A percentile compares a stretch with the other conserved stretches of the same genome.
Evolutionary conservation across 148 eudicot genomes (phyloP).

Genomic region (Chenopodium quinoa): DNA sequence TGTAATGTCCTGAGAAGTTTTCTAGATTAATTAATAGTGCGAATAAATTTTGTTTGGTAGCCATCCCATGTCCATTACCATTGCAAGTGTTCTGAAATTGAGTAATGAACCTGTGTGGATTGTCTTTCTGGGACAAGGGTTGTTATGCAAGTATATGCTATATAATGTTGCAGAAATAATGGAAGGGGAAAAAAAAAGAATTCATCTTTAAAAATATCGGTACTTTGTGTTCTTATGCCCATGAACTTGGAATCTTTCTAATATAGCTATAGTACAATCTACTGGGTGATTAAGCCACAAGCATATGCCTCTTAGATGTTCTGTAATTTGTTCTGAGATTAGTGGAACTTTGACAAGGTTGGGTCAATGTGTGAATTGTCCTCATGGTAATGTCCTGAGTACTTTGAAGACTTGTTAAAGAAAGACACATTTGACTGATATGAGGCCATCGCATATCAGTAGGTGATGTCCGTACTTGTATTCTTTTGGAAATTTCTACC

Average conservation of each 20-base stretch:
- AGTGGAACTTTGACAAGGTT: neutral
- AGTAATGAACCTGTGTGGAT: neutral
- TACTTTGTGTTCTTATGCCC: neutral
- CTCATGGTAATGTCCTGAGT: neutral
- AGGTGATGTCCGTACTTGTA: neutral
- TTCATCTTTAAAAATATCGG: neutral
- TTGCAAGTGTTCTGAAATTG: too few species aligned
- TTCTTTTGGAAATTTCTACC: neutral
- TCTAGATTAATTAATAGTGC: too few species aligned
- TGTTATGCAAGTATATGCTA: neutral
- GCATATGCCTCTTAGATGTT: neutral
- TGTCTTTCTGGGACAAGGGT: neutral
- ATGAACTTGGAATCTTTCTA: neutral
- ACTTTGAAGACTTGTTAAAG: neutral
- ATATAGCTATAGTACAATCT: neutral
- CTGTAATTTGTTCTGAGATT: neutral
- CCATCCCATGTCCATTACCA: too few species aligned
- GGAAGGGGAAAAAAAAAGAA: neutral
- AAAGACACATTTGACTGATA: neutral
- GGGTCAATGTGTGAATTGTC: neutral
- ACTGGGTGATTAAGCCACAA: neutral
- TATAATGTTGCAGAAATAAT: neutral
- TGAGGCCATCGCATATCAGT: neutral
- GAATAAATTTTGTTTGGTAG: too few species aligned
- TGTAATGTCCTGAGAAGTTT: too few species aligned